Evolutionary conservation across 2,329 filamentous ascomycete species (phyloP).

Genomic region (Esteya vermicola): DNA sequence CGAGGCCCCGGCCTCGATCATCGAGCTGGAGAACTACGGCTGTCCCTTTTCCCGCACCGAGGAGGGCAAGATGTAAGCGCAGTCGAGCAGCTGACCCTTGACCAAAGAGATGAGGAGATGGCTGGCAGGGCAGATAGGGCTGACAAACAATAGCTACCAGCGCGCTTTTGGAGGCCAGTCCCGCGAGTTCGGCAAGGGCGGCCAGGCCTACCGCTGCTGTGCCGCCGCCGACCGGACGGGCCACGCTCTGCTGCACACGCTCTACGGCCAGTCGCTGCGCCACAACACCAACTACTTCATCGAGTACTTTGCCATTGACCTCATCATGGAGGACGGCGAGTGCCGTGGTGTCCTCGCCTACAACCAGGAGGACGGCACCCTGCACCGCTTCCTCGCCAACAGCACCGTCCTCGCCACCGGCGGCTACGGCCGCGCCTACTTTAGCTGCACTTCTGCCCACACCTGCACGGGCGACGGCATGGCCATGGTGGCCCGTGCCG

Average conservation of each 20-base stretch:
- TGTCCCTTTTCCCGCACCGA: slow-evolving; percentile 95
- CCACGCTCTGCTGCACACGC: slow-evolving; percentile 92
- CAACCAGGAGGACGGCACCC: slow-evolving; percentile 96
- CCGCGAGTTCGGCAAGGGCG: slow-evolving; percentile 87
- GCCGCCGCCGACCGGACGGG: slow-evolving; percentile 94
- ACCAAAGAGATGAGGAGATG: too few relatives aligned
- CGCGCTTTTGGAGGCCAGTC: slow-evolving; percentile 97
- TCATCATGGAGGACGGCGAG: slow-evolving; percentile 95
- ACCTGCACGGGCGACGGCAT: slow-evolving; percentile 98
- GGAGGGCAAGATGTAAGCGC: slow-evolving; percentile 77
- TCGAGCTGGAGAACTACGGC: slow-evolving; percentile 94
- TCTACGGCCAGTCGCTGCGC: slow-evolving; percentile 91
- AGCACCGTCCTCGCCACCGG: slow-evolving; percentile 95
- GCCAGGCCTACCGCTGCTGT: slow-evolving; percentile 94
- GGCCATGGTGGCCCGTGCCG: slow-evolving; percentile 97
- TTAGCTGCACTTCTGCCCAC: slow-evolving; percentile 94
- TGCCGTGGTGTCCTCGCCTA: slow-evolving; percentile 95
- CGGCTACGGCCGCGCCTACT: slow-evolving; percentile 96
- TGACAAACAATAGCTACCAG: slow-evolving; percentile 53
- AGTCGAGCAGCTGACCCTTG: too few relatives aligned
- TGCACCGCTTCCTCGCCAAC: slow-evolving; percentile 92
- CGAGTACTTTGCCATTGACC: slow-evolving; percentile 92
- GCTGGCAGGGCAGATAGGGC: not conserved
- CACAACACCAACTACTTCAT: slow-evolving; percentile 99
- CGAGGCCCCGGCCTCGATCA: slow-evolving; percentile 80